Percentiles rank a stretch among this genome's conserved stretches.
Conservation (phyloP, 2,329 filamentous ascomycete species). For the Aureobasidium sp. region DNA sequence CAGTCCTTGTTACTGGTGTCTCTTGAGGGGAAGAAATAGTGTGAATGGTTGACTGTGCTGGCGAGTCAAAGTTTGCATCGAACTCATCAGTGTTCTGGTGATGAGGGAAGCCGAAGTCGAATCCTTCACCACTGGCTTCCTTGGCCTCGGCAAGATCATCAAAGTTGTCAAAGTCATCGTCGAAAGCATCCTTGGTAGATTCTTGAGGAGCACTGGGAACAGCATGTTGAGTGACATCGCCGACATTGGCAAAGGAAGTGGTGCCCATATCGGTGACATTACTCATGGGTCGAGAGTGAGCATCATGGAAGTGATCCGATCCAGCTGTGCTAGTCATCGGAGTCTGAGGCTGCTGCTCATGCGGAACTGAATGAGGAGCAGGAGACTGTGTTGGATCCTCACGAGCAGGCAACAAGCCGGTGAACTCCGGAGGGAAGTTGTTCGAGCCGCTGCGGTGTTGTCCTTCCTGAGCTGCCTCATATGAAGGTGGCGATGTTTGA, state of each 20-base stretch:
- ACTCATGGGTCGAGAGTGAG: conserved; percentile 24
- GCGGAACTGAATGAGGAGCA: conserved; percentile 37
- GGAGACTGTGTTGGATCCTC: conserved; percentile 44
- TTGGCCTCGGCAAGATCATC: conserved; percentile 78
- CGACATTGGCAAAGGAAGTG: not conserved
- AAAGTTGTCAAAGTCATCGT: conserved; percentile 71
- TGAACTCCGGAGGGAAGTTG: conserved; percentile 48
- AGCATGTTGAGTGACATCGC: not conserved
- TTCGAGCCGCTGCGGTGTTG: conserved; percentile 24
- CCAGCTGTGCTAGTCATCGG: conserved; percentile 14
- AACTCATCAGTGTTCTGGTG: conserved; percentile 58
- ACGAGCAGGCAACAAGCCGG: conserved; percentile 48
- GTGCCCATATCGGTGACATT: conserved; percentile 19
- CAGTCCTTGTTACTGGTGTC: conserved; percentile 28
- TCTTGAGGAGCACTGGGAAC: conserved; percentile 25
- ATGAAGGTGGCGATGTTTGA: conserved; percentile 52
- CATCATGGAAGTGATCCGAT: conserved; percentile 25
- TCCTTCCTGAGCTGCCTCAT: conserved; percentile 37
- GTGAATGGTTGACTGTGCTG: conserved; percentile 42
- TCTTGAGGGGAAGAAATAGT: conserved; percentile 33
- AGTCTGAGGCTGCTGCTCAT: conserved; percentile 26
- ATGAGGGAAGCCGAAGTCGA: conserved; percentile 55
- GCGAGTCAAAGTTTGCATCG: conserved; percentile 72
- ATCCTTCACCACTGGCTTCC: conserved; percentile 50
- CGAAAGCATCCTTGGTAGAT: conserved; percentile 51